Base-by-base conservation (phyloP, 768 basidiomycete species). In the Kwoniella europaea region DNA sequence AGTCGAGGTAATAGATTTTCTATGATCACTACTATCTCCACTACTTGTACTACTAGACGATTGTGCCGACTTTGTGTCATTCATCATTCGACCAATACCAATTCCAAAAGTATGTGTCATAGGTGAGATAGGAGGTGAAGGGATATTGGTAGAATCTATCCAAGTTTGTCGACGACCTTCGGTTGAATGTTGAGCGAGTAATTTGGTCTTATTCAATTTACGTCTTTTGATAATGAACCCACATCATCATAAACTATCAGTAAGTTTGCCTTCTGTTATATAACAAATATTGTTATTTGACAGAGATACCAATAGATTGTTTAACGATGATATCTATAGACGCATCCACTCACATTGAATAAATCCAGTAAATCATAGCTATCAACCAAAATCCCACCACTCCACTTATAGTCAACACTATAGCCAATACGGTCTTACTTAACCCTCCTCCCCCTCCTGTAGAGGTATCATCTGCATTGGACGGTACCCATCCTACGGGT, bases 151-250 rank as follows among this genome's bases (percentile, higher is more conserved):
- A 35, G 15, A 15, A 58, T 58, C 57, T 27, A 58, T 15, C 63
- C 63, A 64, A 29, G 63, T 64, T 42, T 55, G 44, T 35, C 63
- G 16, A 20, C 63, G 10, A 41, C 63, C 63, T 54, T 64, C 52
- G 10, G 52, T 64, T 18, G 63, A 64, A 20, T 52, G 44, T 10
- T 46, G 44, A 35, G 43, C 46, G 46, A 50, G 9, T 13, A 50
- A 5, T 18, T 50, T 50, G 46, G 46, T 50, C 3, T 18, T 13
- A 18, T 18, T 13, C 13, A 50, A 18, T 16, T 50, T 10, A 18
- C 46, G 46, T 50, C 46, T 50, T 35, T 35, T 35, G 35, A 35
- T 9, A 35, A 35, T 29, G 29, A 29, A 29, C 29, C 29, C 29
- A 29, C 29, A 29, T 29, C 29, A 29, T 29, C 24, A 24, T 24